Percentiles rank a stretch among this genome's conserved stretches.
These are phyloP conservation scores for Podosphaera leucotricha DNA, from an alignment of 2,329 filamentous ascomycete genomes.

Conservation along the genomic window DNA sequence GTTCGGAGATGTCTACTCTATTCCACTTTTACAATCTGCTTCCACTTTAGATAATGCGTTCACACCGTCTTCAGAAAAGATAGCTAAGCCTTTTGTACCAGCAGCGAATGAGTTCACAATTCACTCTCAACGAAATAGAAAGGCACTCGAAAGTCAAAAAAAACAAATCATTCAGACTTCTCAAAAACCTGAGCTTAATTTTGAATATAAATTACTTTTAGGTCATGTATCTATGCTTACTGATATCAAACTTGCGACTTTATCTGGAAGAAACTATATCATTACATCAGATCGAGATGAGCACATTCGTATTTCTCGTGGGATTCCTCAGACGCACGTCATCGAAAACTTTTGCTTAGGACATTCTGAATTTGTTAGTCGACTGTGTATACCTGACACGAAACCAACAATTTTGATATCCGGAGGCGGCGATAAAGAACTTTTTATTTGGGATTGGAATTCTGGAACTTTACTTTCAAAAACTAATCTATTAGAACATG, in stretches of 20 bases:
- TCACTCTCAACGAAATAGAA: constrained; percentile 38
- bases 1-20: constrained; percentile 83
- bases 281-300: constrained; percentile 48
- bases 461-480: constrained; percentile 24
- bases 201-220: constrained; percentile 57
- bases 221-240: constrained; percentile 94
- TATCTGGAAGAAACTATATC: constrained; percentile 25
- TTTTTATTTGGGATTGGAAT: constrained; percentile 68
- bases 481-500: constrained; percentile 25
- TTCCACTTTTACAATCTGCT: constrained; percentile 37
- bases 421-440: constrained; percentile 59
- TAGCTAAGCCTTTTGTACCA: constrained; percentile 20
- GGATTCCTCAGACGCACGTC: constrained; percentile 59
- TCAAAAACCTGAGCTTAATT: constrained; percentile 21
- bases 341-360: constrained; percentile 81
- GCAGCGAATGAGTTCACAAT: constrained; percentile 35
- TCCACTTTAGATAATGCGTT: constrained; percentile 4
- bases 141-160: constrained; percentile 34
- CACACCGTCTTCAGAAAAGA: constrained; percentile 4
- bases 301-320: constrained; percentile 74
- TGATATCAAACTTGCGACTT: constrained; percentile 37
- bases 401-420: constrained; percentile 47
- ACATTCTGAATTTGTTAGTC: constrained; percentile 65
- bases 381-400: constrained; percentile 38
- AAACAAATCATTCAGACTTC: constrained; percentile 18